phyloP scores from a whole-genome alignment of 2,329 filamentous ascomycete species.

The Aspergillus ochraceoroseus region DNA sequence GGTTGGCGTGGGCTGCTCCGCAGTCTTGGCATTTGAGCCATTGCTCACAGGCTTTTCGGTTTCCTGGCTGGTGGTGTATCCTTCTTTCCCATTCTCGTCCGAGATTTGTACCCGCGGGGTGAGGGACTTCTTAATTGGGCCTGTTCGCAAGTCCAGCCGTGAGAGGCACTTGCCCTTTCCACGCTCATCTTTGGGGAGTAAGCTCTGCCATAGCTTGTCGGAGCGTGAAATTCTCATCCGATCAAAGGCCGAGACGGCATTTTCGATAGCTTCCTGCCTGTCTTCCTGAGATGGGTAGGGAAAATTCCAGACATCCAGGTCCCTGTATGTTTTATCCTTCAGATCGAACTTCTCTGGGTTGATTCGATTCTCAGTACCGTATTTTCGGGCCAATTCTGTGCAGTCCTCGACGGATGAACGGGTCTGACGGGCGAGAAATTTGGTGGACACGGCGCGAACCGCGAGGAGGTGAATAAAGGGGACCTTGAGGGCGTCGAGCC shows the following conservation, averaged over 20 bases:
- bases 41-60: constrained; percentile 32
- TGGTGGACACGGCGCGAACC: constrained; percentile 46
- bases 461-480: constrained; percentile 53
- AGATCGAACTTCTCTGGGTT: constrained; percentile 51
- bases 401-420: constrained; percentile 49
- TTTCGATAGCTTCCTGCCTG: constrained; percentile 56
- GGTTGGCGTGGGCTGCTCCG: constrained; percentile 24
- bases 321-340: constrained; percentile 56
- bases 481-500: constrained; percentile 43
- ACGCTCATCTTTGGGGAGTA: constrained; percentile 57
- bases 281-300: constrained; percentile 53
- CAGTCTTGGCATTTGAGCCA: constrained; percentile 27
- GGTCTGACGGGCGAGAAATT: constrained; percentile 47
- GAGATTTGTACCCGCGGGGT: constrained; percentile 39
- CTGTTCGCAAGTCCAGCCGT: constrained; percentile 50
- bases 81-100: constrained; percentile 37
- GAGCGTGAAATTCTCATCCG: constrained; percentile 55
- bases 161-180: constrained; percentile 59
- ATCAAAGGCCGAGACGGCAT: constrained; percentile 60
- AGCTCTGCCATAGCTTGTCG: constrained; percentile 59
- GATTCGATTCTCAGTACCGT: constrained; percentile 49
- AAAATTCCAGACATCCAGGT: constrained; percentile 59
- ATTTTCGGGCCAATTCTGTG: constrained; percentile 48
- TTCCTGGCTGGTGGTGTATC: constrained; percentile 35
- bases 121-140: constrained; percentile 37